These are phyloP conservation scores for Apiotrichum porosum DNA, from an alignment of 1,284 basidiomycete species.

Conservation along the genomic window DNA sequence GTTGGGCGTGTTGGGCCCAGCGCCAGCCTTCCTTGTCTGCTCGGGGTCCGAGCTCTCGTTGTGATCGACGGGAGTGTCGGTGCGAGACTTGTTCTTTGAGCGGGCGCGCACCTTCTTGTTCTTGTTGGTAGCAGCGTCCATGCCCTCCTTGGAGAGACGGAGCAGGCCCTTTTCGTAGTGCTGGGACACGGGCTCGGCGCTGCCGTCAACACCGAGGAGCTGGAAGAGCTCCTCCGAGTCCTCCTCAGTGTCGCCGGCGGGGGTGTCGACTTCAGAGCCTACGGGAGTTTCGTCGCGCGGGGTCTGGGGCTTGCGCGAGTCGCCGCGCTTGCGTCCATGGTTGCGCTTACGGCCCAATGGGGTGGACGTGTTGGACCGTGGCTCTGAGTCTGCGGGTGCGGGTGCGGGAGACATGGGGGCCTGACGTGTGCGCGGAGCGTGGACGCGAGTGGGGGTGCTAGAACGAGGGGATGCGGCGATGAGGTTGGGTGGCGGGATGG, in stretches of 20 bases:
- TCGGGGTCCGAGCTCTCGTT: neutral
- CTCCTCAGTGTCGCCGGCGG: slow-evolving; percentile 12
- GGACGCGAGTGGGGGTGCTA: slow-evolving; percentile 4
- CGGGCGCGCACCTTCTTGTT: slow-evolving; percentile 6
- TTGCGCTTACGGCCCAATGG: slow-evolving; percentile 6
- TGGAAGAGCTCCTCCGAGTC: slow-evolving; percentile 34
- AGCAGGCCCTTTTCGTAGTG: slow-evolving; percentile 8
- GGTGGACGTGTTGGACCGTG: neutral
- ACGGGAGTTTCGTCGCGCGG: neutral
- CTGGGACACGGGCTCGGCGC: neutral
- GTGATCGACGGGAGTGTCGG: neutral
- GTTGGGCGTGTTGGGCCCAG: neutral
- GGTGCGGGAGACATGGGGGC: neutral
- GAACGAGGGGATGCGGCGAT: neutral
- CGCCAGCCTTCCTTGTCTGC: neutral
- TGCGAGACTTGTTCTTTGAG: slow-evolving; percentile 4
- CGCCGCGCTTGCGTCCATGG: slow-evolving; percentile 3
- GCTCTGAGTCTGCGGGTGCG: neutral
- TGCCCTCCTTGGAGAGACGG: slow-evolving; percentile 8
- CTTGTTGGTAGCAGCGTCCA: slow-evolving; percentile 7
- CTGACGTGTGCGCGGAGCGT: slow-evolving; percentile 1
- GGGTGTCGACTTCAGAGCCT: slow-evolving; percentile 7
- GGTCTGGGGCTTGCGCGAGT: slow-evolving; percentile 6
- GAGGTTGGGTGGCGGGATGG: neutral
- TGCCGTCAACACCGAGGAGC: slow-evolving; percentile 26